These are phyloP conservation scores for Lasiodiplodia theobromae DNA, from an alignment of 2,329 filamentous ascomycete species.

Conservation along the genomic window DNA sequence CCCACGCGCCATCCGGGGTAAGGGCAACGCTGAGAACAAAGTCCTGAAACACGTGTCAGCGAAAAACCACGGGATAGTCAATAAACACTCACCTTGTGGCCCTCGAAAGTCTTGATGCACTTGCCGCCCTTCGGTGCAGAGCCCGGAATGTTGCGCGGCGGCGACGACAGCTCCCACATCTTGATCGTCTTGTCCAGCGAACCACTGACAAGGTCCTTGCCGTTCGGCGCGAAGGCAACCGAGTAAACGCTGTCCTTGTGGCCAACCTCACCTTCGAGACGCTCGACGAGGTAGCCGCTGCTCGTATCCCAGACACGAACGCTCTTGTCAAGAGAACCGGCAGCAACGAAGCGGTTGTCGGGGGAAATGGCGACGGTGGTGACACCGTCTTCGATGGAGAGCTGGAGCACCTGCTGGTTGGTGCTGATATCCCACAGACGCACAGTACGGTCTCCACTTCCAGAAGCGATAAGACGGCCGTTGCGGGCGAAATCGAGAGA, in stretches of 20 bases:
- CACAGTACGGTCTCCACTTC: constrained; percentile 92
- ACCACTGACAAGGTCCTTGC: constrained; percentile 90
- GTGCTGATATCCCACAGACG: constrained; percentile 95
- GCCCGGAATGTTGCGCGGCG: constrained; percentile 70
- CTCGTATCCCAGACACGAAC: constrained; percentile 96
- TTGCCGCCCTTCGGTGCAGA: constrained; percentile 82
- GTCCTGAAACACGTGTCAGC: constrained; percentile 64
- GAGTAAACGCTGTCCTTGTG: constrained; percentile 98
- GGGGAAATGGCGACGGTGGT: constrained; percentile 98
- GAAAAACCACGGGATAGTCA: background rate
- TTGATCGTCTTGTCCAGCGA: constrained; percentile 98
- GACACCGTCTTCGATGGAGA: constrained; percentile 95
- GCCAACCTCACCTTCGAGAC: constrained; percentile 89
- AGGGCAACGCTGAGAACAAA: constrained; percentile 96
- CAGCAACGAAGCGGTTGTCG: constrained; percentile 91
- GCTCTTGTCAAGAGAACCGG: constrained; percentile 95
- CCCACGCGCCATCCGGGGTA: constrained; percentile 93
- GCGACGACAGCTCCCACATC: constrained; percentile 92
- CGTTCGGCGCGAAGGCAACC: constrained; percentile 93
- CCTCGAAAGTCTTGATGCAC: constrained; percentile 96
- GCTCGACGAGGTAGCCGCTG: constrained; percentile 84
- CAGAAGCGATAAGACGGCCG: constrained; percentile 92
- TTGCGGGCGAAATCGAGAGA: constrained; percentile 94
- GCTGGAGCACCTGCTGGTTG: constrained; percentile 79
- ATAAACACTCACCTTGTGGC: constrained; percentile 76